A percentile compares a stretch with the other conserved stretches of the same genome.
These are phyloP conservation scores for Aspergillus sp. DNA, from an alignment of 2,329 filamentous ascomycete species.

Conservation along the genomic window DNA sequence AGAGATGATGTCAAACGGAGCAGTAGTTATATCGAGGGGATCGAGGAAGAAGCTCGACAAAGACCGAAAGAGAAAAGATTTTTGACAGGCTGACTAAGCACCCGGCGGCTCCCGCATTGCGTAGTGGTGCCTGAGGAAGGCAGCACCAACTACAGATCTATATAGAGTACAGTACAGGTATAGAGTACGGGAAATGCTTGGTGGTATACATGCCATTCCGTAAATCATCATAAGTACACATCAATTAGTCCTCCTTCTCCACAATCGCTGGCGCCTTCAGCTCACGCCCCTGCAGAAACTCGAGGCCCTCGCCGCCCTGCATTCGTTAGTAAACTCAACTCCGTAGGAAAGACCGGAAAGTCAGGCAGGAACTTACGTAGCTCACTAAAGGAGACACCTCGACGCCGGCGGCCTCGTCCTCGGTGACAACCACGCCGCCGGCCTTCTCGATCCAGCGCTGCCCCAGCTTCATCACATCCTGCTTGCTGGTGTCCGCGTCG, in stretches of 20 bases:
- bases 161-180: no score
- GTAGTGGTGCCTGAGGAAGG: constrained; percentile 29
- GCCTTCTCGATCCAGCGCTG: constrained; percentile 73
- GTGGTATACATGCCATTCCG: neutral
- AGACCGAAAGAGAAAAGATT: constrained; percentile 3
- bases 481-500: constrained; percentile 84
- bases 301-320: constrained; percentile 54
- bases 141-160: no score
- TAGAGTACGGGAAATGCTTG: no score
- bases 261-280: constrained; percentile 57
- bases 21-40: no score
- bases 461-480: constrained; percentile 83
- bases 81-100: constrained; percentile 20
- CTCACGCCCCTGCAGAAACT: constrained; percentile 49
- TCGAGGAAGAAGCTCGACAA: constrained; percentile 3
- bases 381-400: constrained; percentile 90
- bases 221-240: neutral
- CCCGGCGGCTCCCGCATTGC: constrained; percentile 32
- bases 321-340: neutral
- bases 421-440: constrained; percentile 63
- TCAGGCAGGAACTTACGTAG: constrained; percentile 61
- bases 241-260: constrained; percentile 45
- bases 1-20: constrained; percentile 4
- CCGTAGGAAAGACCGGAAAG: constrained; percentile 1
- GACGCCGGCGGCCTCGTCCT: constrained; percentile 55